Conservation (phyloP, 768 basidiomycete species). For the Terana coerulea region DNA sequence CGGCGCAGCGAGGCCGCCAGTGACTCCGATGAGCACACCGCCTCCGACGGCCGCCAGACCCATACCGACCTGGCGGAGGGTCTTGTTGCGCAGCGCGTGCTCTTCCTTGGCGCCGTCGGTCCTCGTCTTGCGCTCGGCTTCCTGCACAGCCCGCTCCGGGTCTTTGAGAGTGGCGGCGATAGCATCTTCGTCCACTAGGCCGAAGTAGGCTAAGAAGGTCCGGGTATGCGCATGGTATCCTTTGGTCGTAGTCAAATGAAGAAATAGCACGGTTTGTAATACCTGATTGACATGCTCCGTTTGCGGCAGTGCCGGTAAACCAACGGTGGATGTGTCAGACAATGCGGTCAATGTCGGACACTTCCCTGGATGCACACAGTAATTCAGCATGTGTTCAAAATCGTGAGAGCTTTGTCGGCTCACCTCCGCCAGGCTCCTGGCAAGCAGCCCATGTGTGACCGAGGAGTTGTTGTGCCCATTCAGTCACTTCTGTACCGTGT, state of each 20-base stretch:
- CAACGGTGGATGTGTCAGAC: conserved; percentile 42
- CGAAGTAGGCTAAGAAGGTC: conserved; percentile 39
- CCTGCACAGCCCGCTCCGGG: conserved; percentile 41
- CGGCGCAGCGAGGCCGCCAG: conserved; percentile 58
- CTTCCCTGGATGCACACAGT: conserved; percentile 28
- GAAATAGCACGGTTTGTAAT: conserved; percentile 47
- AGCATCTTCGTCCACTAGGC: conserved; percentile 38
- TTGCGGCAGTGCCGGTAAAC: conserved; percentile 37
- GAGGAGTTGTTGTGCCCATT: conserved; percentile 43
- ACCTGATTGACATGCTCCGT: conserved; percentile 36
- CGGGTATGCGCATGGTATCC: conserved; percentile 50
- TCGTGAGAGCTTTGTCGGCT: background rate
- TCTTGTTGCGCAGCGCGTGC: conserved; percentile 39
- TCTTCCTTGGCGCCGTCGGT: conserved; percentile 32
- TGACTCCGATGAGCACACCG: conserved; percentile 51
- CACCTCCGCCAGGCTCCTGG: conserved; percentile 37
- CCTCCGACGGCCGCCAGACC: conserved; percentile 52
- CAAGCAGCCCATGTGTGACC: conserved; percentile 44
- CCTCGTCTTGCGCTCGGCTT: conserved; percentile 38
- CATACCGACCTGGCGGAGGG: conserved; percentile 43
- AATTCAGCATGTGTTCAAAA: background rate
- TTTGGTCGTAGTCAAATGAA: conserved; percentile 44
- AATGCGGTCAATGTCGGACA: conserved; percentile 41
- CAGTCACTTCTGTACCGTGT: conserved; percentile 35
- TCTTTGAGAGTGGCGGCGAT: conserved; percentile 46